Conservation (phyloP, 176 grass and related monocot species). For the Bonia amplexicaulis region DNA sequence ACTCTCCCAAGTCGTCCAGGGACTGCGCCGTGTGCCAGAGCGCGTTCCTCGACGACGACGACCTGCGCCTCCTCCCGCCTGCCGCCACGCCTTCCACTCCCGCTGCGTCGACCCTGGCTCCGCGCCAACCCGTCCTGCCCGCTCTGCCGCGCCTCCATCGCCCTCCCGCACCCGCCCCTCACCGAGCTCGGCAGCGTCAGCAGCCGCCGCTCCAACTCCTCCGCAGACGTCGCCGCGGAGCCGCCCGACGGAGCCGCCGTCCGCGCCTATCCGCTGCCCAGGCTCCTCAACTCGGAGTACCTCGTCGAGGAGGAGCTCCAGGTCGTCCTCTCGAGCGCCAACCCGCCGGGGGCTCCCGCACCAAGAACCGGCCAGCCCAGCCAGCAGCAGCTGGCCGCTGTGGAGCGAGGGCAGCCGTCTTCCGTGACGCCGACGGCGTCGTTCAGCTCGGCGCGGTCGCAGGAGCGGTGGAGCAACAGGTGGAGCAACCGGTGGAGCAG, state of each 20-base stretch:
- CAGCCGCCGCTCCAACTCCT: slow-evolving; percentile 43
- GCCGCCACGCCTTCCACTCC: slow-evolving; percentile 83
- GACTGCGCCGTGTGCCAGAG: slow-evolving; percentile 92
- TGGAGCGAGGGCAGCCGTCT: slow-evolving; percentile 37
- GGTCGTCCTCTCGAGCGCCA: slow-evolving; percentile 50
- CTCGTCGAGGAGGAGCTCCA: slow-evolving; percentile 84
- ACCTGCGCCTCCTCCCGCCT: slow-evolving; percentile 79
- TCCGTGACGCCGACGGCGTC: slow-evolving; percentile 53
- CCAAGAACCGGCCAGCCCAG: slow-evolving; percentile 9
- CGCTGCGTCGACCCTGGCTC: slow-evolving; percentile 78
- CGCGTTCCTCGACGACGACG: slow-evolving; percentile 50
- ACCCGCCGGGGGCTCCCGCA: background rate
- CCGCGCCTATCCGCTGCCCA: slow-evolving; percentile 23
- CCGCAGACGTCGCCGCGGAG: background rate
- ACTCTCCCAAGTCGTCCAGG: slow-evolving; percentile 47
- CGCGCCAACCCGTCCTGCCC: slow-evolving; percentile 67
- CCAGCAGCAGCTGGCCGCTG: slow-evolving; percentile 20
- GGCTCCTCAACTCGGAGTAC: slow-evolving; percentile 45
- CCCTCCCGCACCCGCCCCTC: slow-evolving; percentile 55
- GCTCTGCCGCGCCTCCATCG: slow-evolving; percentile 76
- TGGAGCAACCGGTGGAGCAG: slow-evolving; percentile 71
- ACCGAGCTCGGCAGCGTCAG: slow-evolving; percentile 74
- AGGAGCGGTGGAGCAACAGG: slow-evolving; percentile 55
- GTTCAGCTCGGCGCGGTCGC: slow-evolving; percentile 54
- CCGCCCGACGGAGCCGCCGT: background rate